Conservation (phyloP, 306 rosid genomes). For the Cucurbita moschata region DNA sequence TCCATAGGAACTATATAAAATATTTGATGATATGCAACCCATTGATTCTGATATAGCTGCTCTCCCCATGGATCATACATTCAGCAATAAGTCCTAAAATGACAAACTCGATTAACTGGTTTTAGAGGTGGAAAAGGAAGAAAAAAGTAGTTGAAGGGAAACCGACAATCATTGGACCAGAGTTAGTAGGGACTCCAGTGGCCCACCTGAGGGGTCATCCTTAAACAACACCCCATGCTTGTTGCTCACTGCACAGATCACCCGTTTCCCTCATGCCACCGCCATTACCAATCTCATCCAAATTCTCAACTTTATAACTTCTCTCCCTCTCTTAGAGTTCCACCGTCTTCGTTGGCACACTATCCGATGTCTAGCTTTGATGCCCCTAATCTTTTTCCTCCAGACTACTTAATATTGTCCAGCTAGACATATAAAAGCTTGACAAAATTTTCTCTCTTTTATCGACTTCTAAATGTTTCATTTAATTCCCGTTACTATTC, state of each 20-base stretch:
- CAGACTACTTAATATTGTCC: no score
- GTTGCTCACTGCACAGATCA: background rate
- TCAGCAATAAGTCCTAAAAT: no score
- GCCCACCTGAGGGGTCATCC: background rate
- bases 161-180: conserved; percentile 1
- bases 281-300: background rate
- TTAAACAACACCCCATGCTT: background rate
- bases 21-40: background rate
- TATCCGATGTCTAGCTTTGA: no score
- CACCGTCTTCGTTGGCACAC: no score
- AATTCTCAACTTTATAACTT: background rate
- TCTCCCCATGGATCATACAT: background rate
- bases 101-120: no score
- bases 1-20: background rate
- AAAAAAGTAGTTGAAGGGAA: background rate
- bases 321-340: background rate
- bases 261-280: background rate
- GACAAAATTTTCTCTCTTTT: no score
- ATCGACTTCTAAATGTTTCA: background rate
- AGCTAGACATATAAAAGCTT: no score
- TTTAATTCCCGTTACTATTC: background rate
- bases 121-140: background rate
- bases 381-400: background rate
- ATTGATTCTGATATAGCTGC: background rate
- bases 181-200: background rate